Percentiles rank a stretch among this genome's conserved stretches.
Evolutionary conservation across 495 filamentous ascomycete genomes (phyloP).

Genomic region (Beverwykella pulmonaria): DNA sequence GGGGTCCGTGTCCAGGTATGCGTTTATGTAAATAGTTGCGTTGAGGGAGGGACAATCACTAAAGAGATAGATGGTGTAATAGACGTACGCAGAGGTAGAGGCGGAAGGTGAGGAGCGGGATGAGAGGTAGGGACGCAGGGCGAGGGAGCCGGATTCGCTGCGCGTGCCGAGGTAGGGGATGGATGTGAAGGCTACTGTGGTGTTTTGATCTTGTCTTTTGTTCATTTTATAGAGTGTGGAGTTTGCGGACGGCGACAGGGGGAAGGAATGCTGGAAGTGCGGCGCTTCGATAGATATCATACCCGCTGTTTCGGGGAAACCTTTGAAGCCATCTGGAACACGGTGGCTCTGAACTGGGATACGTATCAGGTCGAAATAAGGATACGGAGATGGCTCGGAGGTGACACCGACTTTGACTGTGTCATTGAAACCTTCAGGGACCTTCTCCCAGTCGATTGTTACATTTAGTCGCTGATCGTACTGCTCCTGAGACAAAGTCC

Average conservation of each 20-base stretch:
- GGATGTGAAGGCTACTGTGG: slow-evolving; percentile 11
- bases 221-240: background rate
- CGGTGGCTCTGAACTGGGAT: slow-evolving; percentile 21
- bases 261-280: slow-evolving; percentile 22
- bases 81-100: slow-evolving; percentile 17
- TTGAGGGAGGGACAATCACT: slow-evolving; percentile 1
- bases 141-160: slow-evolving; percentile 15
- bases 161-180: slow-evolving; percentile 23
- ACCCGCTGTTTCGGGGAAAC: slow-evolving; percentile 18
- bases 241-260: background rate
- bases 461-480: slow-evolving; percentile 21
- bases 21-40: slow-evolving; percentile 27
- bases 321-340: slow-evolving; percentile 14
- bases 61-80: slow-evolving; percentile 26
- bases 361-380: slow-evolving; percentile 21
- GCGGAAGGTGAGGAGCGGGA: background rate
- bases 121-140: slow-evolving; percentile 13
- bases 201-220: background rate
- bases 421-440: slow-evolving; percentile 19
- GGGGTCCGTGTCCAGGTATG: slow-evolving; percentile 27
- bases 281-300: slow-evolving; percentile 25
- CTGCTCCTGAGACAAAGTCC: slow-evolving; percentile 10
- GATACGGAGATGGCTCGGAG: slow-evolving; percentile 16
- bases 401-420: slow-evolving; percentile 19
- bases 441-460: slow-evolving; percentile 16